These are phyloP conservation scores for Sedum album DNA, from an alignment of 164 flowering plant species.

Conservation along the genomic window DNA sequence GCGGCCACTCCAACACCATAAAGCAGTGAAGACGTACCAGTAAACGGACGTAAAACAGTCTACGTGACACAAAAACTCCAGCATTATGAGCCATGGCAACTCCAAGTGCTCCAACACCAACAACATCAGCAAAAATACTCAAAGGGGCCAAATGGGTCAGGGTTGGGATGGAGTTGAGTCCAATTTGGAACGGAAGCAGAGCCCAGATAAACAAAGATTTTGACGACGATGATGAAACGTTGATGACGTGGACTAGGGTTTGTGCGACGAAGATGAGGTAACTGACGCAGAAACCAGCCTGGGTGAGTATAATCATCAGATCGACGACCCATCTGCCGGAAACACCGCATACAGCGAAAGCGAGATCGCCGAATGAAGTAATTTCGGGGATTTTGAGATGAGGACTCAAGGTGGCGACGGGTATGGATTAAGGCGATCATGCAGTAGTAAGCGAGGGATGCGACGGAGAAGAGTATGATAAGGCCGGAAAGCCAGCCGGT, in stretches of 20 bases:
- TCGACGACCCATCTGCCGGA: slow-evolving; percentile 34
- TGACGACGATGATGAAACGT: not conserved
- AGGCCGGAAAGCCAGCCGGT: slow-evolving; percentile 17
- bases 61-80: slow-evolving; percentile 16
- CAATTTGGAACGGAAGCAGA: slow-evolving; percentile 70
- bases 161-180: slow-evolving; percentile 61
- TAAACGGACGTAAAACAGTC: slow-evolving; percentile 42
- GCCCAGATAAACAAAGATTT: slow-evolving; percentile 52
- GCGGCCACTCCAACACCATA: slow-evolving; percentile 79
- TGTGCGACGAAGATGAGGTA: slow-evolving; percentile 45
- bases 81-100: slow-evolving; percentile 73
- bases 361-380: slow-evolving; percentile 45
- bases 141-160: slow-evolving; percentile 83
- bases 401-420: slow-evolving; percentile 35
- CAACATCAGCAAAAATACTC: slow-evolving; percentile 88
- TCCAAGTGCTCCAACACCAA: slow-evolving; percentile 71
- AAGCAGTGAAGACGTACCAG: slow-evolving; percentile 42
- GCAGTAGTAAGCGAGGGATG: slow-evolving; percentile 19
- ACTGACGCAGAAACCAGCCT: slow-evolving; percentile 43
- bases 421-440: slow-evolving; percentile 26
- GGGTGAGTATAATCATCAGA: slow-evolving; percentile 34
- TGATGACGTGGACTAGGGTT: slow-evolving; percentile 40
- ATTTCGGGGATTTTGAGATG: slow-evolving; percentile 22
- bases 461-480: slow-evolving; percentile 15
- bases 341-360: slow-evolving; percentile 31